These are phyloP conservation scores for Penicillium parvum DNA, from an alignment of 495 filamentous ascomycete genomes.

Conservation along the genomic window DNA sequence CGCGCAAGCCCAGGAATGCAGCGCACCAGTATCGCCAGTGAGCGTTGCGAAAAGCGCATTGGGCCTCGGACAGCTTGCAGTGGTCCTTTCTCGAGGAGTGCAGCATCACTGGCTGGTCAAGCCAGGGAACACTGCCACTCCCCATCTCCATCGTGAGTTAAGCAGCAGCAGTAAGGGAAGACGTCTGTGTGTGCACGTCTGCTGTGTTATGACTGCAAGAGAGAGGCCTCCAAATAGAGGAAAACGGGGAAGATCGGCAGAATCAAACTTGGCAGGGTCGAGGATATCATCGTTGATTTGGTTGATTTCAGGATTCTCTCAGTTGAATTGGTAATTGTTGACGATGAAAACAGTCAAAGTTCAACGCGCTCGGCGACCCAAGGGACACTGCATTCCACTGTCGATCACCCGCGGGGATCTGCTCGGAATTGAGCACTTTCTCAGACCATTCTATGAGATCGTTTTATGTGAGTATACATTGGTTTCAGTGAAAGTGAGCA, in stretches of 20 bases:
- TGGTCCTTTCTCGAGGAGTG: slow-evolving; percentile 41
- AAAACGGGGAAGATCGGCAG: slow-evolving; percentile 4
- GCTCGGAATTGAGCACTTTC: slow-evolving; percentile 33
- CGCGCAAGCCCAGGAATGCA: not conserved
- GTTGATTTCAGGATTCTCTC: not conserved
- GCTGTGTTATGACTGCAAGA: not conserved
- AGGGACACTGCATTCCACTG: not conserved
- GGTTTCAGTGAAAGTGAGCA: slow-evolving; percentile 19
- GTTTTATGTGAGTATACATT: not conserved
- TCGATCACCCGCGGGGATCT: slow-evolving; percentile 10
- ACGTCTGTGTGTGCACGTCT: too few relatives aligned
- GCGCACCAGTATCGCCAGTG: slow-evolving; percentile 50
- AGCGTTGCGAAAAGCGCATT: slow-evolving; percentile 43
- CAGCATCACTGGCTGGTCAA: slow-evolving; percentile 44
- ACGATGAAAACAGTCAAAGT: slow-evolving; percentile 13
- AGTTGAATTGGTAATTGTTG: not conserved
- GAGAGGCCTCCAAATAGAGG: not conserved
- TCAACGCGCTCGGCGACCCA: slow-evolving; percentile 2
- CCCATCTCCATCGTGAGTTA: slow-evolving; percentile 19
- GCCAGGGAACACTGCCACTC: slow-evolving; percentile 30
- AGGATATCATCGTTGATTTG: not conserved
- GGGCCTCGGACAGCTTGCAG: slow-evolving; percentile 41
- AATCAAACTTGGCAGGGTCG: slow-evolving; percentile 3
- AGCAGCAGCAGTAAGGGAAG: not conserved
- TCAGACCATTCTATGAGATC: not conserved